These are phyloP conservation scores for Aquilaria sinensis DNA, from an alignment of 345 rosid species.

Conservation along the genomic window DNA sequence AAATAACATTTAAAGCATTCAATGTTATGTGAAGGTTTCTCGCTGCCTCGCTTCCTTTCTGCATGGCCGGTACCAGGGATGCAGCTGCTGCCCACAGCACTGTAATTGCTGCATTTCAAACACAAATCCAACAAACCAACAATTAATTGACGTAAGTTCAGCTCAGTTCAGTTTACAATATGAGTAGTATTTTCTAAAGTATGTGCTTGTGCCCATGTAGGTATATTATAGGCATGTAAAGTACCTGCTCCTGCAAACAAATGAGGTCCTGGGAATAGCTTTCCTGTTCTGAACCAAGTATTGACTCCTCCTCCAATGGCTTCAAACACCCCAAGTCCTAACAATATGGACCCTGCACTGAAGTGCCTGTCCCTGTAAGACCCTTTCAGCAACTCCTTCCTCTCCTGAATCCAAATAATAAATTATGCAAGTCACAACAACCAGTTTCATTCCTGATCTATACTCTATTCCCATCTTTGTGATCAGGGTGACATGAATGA, in stretches of 20 bases:
- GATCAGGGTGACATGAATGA: too few species aligned
- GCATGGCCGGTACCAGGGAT: slow-evolving; percentile 85
- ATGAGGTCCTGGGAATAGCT: slow-evolving; percentile 98
- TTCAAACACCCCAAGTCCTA: slow-evolving; percentile 87
- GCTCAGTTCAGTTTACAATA: not conserved
- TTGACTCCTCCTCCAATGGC: slow-evolving; percentile 70
- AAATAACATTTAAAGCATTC: slow-evolving; percentile 59
- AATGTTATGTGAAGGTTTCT: slow-evolving; percentile 80
- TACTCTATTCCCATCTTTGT: too few species aligned
- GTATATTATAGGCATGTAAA: too few species aligned
- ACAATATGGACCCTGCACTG: slow-evolving; percentile 76
- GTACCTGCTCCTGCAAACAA: slow-evolving; percentile 87
- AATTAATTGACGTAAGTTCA: not conserved
- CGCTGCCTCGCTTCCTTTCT: slow-evolving; percentile 77
- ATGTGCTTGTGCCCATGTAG: too few species aligned
- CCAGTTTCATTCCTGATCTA: not conserved
- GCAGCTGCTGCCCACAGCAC: slow-evolving; percentile 83
- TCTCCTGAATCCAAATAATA: slow-evolving; percentile 33
- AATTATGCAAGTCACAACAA: not conserved
- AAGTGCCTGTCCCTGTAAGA: slow-evolving; percentile 69
- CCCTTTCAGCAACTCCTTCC: slow-evolving; percentile 67
- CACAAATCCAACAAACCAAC: slow-evolving; percentile 5
- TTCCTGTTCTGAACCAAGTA: slow-evolving; percentile 80
- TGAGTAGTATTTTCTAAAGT: not conserved
- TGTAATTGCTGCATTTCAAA: slow-evolving; percentile 46